Evolutionary conservation across 805 yeast genomes (phyloP), one percentile per base, ranked within the genome.

Genomic region (Wickerhamomyces bovis): DNA sequence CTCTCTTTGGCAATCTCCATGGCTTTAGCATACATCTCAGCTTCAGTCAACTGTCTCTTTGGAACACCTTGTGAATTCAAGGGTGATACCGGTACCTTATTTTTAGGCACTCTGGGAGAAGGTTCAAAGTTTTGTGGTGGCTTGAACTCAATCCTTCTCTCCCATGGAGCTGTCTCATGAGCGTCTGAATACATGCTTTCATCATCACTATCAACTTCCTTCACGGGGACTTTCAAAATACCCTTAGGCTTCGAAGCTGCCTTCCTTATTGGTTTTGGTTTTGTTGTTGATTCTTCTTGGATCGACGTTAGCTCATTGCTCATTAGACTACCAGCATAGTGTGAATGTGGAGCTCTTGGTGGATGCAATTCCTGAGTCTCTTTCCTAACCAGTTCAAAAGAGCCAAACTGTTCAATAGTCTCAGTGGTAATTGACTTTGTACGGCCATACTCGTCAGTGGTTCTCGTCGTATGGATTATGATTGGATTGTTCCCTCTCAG

Each of bases 371-470:
- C 56, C 42, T 73, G 68, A 1, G 73, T 68, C 1, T 77, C 75
- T 7, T 76, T 76, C 50, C 72, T 75, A 13, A 72, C 70, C 41
- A 75, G 67, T 46, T 77, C 79, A 41, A 61, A 67, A 1, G 78
- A 73, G 28, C 78, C 78, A 51, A 74, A 57, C 42, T 70, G 68
- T 51, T 76, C 71, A 23, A 78, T 67, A 0, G 80, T 77, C 38
- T 75, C 75, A 38, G 73, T 76, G 3, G 82, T 77, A 39, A 79
- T 75, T 3, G 82, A 77, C 46, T 66, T 70, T 0, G 83, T 78
- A 38, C 81, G 68, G 0, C 84, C 84, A 36, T 63, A 65, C 6
- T 67, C 62, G 47, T 76, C 82, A 46, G 67, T 67, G 23, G 76
- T 76, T 52, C 71, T 74, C 11, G 80, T 75, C 1, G 81, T 76